Conservation (phyloP, 2,329 filamentous ascomycete genomes). For the Epichloe elymi region DNA sequence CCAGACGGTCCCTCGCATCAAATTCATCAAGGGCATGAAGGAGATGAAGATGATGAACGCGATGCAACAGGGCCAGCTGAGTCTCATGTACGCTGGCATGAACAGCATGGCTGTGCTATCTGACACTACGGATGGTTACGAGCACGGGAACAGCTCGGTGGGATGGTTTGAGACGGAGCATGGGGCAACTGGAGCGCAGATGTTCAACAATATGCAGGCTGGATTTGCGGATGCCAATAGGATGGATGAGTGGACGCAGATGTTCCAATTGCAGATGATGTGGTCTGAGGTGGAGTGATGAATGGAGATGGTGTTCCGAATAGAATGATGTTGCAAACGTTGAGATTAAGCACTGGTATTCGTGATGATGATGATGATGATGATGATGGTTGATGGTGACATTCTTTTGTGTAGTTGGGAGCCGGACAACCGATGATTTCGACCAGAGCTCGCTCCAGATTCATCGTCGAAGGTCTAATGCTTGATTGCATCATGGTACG, state of each 20-base stretch:
- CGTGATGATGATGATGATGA: too few relatives aligned
- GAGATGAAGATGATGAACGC: constrained; percentile 19
- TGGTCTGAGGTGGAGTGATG: constrained; percentile 21
- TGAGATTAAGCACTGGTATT: too few relatives aligned
- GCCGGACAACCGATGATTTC: too few relatives aligned
- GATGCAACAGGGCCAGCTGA: constrained; percentile 19
- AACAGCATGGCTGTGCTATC: constrained; percentile 14
- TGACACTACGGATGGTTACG: constrained; percentile 16
- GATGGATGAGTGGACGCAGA: constrained; percentile 14
- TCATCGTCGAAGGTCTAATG: too few relatives aligned
- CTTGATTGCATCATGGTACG: too few relatives aligned
- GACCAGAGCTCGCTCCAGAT: too few relatives aligned
- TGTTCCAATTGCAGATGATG: constrained; percentile 12
- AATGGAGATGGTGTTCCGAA: too few relatives aligned
- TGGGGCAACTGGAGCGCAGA: constrained; percentile 20
- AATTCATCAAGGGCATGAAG: constrained; percentile 16
- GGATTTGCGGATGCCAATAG: constrained; percentile 17
- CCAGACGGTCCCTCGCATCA: constrained; percentile 17
- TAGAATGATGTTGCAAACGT: too few relatives aligned
- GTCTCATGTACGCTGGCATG: constrained; percentile 21
- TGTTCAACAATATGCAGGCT: constrained; percentile 19
- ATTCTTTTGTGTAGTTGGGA: too few relatives aligned
- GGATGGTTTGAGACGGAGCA: constrained; percentile 23
- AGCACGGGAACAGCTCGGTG: constrained; percentile 20
- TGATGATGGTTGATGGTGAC: too few relatives aligned